These are phyloP conservation scores for Zygnema circumcarinatum DNA, from an alignment of 139 green algal genomes.

Conservation along the genomic window DNA sequence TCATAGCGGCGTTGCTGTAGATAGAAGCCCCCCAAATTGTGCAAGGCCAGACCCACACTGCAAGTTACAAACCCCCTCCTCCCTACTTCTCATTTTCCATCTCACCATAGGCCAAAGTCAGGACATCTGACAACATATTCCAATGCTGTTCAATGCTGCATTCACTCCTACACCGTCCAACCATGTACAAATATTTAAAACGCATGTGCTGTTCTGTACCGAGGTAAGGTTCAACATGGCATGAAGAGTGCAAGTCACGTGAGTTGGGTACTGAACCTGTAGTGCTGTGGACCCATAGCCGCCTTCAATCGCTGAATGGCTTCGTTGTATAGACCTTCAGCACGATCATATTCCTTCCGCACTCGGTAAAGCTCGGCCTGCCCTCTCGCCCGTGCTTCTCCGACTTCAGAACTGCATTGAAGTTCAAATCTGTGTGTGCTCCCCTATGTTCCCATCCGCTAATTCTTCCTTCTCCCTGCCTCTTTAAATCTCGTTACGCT, in stretches of 20 bases:
- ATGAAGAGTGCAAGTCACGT: no score
- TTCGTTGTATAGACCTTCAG: constrained; percentile 62
- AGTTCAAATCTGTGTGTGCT: not conserved
- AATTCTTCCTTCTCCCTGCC: not conserved
- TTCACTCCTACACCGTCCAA: no score
- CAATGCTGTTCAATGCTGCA: no score
- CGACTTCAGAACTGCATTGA: not conserved
- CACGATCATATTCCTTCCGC: constrained; percentile 34
- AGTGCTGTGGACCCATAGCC: constrained; percentile 19
- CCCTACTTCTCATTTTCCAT: no score
- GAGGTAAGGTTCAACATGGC: no score
- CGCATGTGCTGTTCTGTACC: no score
- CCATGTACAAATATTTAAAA: no score
- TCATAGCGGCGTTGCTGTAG: constrained; percentile 36
- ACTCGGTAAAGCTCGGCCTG: constrained; percentile 64
- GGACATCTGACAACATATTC: no score
- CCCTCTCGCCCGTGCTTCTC: no score
- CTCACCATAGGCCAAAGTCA: not conserved
- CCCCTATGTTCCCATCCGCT: not conserved
- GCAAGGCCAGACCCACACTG: constrained; percentile 56
- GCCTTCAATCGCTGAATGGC: constrained; percentile 35
- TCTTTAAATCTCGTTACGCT: not conserved
- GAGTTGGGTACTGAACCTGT: no score
- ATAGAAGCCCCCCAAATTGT: constrained; percentile 60
- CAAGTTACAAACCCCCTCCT: not conserved